phyloP scores from a whole-genome alignment of 306 rosid species.

The Canavalia ensiformis region DNA sequence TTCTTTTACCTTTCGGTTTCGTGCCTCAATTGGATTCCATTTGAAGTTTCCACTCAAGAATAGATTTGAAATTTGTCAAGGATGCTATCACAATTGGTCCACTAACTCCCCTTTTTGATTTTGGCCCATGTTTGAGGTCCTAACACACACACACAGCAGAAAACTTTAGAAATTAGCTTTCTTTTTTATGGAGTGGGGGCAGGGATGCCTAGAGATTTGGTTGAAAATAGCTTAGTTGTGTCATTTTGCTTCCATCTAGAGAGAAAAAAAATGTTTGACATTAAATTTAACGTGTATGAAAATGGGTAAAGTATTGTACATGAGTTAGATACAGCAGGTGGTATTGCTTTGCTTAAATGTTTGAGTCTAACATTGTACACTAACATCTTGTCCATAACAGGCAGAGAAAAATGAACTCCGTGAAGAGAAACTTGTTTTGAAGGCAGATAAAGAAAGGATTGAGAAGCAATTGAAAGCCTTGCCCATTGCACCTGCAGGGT shows the following conservation, averaged over 20 bases:
- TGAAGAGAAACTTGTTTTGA: slow-evolving; percentile 78
- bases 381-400: slow-evolving; percentile 50
- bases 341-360: slow-evolving; percentile 11
- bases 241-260: neutral
- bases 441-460: slow-evolving; percentile 80
- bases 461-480: slow-evolving; percentile 77
- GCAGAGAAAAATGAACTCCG: slow-evolving; percentile 92
- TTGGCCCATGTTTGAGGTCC: too few relatives aligned
- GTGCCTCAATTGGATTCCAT: too few relatives aligned
- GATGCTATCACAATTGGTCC: too few relatives aligned
- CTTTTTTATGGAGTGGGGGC: too few relatives aligned
- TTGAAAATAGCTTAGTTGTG: neutral
- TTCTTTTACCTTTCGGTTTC: too few relatives aligned
- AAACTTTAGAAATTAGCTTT: too few relatives aligned
- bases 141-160: too few relatives aligned
- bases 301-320: neutral
- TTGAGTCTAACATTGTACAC: neutral
- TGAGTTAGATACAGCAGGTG: neutral
- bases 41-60: too few relatives aligned
- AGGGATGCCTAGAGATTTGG: too few relatives aligned
- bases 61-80: too few relatives aligned
- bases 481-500: slow-evolving; percentile 68
- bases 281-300: slow-evolving; percentile 2
- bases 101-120: too few relatives aligned
- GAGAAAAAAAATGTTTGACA: neutral